Conservation (phyloP, 2,329 filamentous ascomycete species). For the Penicillium sp. region DNA sequence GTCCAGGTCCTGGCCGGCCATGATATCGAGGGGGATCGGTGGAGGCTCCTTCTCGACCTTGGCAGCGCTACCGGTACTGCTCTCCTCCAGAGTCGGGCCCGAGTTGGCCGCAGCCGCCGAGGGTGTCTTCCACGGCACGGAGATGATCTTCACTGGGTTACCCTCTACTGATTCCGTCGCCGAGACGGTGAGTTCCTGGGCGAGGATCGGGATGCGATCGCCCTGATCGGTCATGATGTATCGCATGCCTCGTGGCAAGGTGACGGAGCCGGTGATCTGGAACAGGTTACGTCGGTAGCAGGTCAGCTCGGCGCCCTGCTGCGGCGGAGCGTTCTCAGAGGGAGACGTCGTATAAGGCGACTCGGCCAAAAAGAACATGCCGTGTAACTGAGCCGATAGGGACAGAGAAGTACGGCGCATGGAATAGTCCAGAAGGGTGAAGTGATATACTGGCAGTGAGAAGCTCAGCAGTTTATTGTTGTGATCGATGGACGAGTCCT, state of each 20-base stretch:
- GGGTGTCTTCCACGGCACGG: slow-evolving; percentile 96
- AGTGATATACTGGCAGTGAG: slow-evolving; percentile 59
- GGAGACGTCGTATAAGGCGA: slow-evolving; percentile 58
- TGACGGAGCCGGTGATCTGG: slow-evolving; percentile 87
- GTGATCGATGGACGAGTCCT: slow-evolving; percentile 58
- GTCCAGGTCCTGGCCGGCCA: slow-evolving; percentile 64
- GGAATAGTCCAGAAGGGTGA: slow-evolving; percentile 57
- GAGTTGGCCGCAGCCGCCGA: slow-evolving; percentile 55
- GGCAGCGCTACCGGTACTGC: slow-evolving; percentile 43
- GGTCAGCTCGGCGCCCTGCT: slow-evolving; percentile 64
- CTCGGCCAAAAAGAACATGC: slow-evolving; percentile 66
- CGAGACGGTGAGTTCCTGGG: slow-evolving; percentile 80
- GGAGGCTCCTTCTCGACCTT: slow-evolving; percentile 81
- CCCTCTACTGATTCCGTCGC: slow-evolving; percentile 94
- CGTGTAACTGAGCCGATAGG: slow-evolving; percentile 59
- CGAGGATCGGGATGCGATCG: slow-evolving; percentile 75
- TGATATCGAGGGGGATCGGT: slow-evolving; percentile 67
- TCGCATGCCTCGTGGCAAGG: slow-evolving; percentile 70
- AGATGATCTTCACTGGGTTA: slow-evolving; percentile 86
- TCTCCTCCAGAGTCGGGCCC: slow-evolving; percentile 46
- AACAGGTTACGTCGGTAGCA: slow-evolving; percentile 96
- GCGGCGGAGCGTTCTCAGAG: slow-evolving; percentile 54
- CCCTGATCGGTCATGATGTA: slow-evolving; percentile 80
- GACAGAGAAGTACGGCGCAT: slow-evolving; percentile 54
- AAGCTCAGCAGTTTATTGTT: slow-evolving; percentile 72